Evolutionary conservation across 768 basidiomycete genomes (phyloP), one percentile per base, ranked within the genome.

Genomic region (Suillus cothurnatus): DNA sequence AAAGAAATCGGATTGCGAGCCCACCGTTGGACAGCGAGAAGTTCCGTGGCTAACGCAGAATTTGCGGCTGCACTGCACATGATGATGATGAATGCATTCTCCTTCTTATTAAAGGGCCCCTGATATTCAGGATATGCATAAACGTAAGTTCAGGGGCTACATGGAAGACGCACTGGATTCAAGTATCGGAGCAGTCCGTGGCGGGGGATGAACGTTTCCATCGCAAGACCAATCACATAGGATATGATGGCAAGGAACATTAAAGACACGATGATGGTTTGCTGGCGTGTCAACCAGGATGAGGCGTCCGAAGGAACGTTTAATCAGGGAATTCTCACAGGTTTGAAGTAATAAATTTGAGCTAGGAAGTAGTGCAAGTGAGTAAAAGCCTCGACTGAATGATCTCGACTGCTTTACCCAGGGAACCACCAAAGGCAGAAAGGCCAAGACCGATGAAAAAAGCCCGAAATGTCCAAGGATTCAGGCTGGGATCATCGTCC

Each of bases 291-390:
- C 11, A 21, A 55, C 9, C 9, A 5, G 21, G 21, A 32, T 55
- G 19, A 55, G 17, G 26, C 26, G 43, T 7, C 26, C 21, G 41
- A 19, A 52, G 15, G 45, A 21, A 55, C n/a, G 2, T n/a, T 55
- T 21, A 31, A 55, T 32, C 2, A 32, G 21, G 31, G n/a, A 53
- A 55, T 6, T 32, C 75, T 64, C 69, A 84, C 85, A 4, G 85
- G 85, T 72, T 87, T 86, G 73, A 86, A 87, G 70, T 87, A 87
- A 71, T 86, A 86, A 32, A 87, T 86, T 67, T 87, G 81, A 39
- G 85, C 84, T 85, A 62, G 21, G 68, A 45, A 56, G 21, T 21
- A 21, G 11, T 4, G 0, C 34, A 31, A 32, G 62, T 60, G 26
- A 67, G 69, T 32, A 62, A 50, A 55, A 62, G 52, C n/a, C 26